Percentiles rank a stretch among this genome's conserved stretches.
Evolutionary conservation across 108 stramenopile species (phyloP).

Genomic region (Fragilariopsis cylindrus): DNA sequence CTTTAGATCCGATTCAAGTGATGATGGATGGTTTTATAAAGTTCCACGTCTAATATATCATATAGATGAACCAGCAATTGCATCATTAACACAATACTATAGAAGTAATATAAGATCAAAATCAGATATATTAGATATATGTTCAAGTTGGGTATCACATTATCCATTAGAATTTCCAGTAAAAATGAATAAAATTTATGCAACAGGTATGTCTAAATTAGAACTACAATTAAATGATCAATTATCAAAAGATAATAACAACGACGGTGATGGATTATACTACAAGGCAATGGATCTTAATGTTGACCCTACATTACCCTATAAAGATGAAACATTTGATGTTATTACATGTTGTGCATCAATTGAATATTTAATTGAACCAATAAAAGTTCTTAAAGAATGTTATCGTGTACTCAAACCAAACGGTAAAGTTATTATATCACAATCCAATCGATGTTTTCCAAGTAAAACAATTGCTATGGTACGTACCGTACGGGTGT

Average conservation of each 20-base stretch:
- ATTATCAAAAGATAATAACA: background rate
- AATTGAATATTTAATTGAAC: conserved; percentile 91
- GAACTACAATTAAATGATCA: conserved; percentile 92
- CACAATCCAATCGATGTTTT: conserved; percentile 92
- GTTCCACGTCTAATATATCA: conserved; percentile 90
- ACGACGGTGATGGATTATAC: no score
- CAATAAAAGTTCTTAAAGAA: conserved; percentile 86
- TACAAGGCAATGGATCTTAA: conserved; percentile 89
- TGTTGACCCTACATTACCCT: conserved; percentile 71
- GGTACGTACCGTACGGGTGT: conserved; percentile 1
- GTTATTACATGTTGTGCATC: conserved; percentile 94
- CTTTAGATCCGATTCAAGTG: conserved; percentile 74
- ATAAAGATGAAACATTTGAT: conserved; percentile 84
- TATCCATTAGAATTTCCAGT: conserved; percentile 78
- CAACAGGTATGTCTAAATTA: conserved; percentile 86
- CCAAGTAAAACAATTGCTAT: conserved; percentile 92
- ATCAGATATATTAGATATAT: conserved; percentile 91
- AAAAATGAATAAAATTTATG: conserved; percentile 74
- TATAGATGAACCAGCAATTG: conserved; percentile 90
- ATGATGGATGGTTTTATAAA: conserved; percentile 87
- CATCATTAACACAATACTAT: conserved; percentile 89
- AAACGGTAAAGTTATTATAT: conserved; percentile 91
- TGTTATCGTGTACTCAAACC: conserved; percentile 87
- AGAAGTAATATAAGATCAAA: conserved; percentile 69
- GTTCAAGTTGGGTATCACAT: conserved; percentile 93